Percentiles rank a stretch among this genome's conserved stretches.
These are phyloP conservation scores for Orbilia oligospora DNA, from an alignment of 2,329 filamentous ascomycete species.

Conservation along the genomic window DNA sequence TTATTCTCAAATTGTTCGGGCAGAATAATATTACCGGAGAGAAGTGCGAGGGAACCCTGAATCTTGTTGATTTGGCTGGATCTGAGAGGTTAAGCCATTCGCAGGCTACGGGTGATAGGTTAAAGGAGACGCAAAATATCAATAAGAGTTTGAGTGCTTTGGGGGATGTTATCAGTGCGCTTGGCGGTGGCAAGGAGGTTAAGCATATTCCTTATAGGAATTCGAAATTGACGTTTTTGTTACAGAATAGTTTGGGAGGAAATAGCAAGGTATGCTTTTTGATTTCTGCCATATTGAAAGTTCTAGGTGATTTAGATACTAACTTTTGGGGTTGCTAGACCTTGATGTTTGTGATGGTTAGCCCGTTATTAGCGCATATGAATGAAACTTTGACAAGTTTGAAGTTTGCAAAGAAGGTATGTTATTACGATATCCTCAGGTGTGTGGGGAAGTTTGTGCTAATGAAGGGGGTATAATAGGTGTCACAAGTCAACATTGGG, in stretches of 20 bases:
- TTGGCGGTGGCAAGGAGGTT: conserved; percentile 84
- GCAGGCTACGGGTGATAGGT: conserved; percentile 84
- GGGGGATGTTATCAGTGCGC: conserved; percentile 91
- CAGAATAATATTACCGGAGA: conserved; percentile 82
- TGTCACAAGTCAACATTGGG: conserved; percentile 88
- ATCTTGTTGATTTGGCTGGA: conserved; percentile 94
- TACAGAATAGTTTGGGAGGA: conserved; percentile 94
- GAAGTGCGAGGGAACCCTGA: conserved; percentile 90
- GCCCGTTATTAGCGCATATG: conserved; percentile 88
- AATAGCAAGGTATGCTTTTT: conserved; percentile 78
- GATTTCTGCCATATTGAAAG: background rate
- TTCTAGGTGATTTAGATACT: background rate
- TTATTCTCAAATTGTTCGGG: conserved; percentile 81
- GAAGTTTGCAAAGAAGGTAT: conserved; percentile 90
- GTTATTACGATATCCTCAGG: conserved; percentile 31
- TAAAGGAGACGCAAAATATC: conserved; percentile 97
- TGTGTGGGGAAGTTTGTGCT: background rate
- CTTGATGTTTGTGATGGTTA: conserved; percentile 99
- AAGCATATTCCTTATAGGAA: conserved; percentile 94
- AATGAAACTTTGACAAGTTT: conserved; percentile 94
- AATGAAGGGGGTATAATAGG: background rate
- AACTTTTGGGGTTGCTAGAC: conserved; percentile 70
- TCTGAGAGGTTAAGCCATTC: conserved; percentile 92
- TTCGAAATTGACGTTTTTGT: conserved; percentile 92
- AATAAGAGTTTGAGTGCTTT: conserved; percentile 94